These are phyloP conservation scores for Candida arabinofermentans DNA, from an alignment of 805 yeast genomes.

Conservation along the genomic window DNA sequence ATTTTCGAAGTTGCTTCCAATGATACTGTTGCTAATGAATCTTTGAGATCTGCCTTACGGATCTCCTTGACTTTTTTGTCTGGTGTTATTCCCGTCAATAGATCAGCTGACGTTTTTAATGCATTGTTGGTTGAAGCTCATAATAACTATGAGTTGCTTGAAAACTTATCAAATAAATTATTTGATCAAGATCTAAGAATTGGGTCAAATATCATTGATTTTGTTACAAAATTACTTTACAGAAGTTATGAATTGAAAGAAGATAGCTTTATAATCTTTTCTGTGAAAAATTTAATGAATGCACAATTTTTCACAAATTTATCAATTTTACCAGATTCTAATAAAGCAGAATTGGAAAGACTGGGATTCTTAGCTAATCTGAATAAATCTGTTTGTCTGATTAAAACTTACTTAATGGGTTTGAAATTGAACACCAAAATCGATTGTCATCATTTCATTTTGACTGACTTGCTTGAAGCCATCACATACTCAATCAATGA, in stretches of 20 bases:
- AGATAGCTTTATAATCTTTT: slow-evolving; percentile 36
- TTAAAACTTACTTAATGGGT: slow-evolving; percentile 34
- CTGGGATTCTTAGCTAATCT: slow-evolving; percentile 12
- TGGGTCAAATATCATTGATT: slow-evolving; percentile 39
- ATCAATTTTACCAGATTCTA: slow-evolving; percentile 37
- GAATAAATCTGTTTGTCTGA: slow-evolving; percentile 28
- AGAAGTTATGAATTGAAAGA: slow-evolving; percentile 40
- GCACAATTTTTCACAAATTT: slow-evolving; percentile 43
- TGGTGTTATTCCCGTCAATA: slow-evolving; percentile 39
- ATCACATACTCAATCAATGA: slow-evolving; percentile 37
- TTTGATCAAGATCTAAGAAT: slow-evolving; percentile 42
- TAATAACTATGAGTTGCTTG: slow-evolving; percentile 37
- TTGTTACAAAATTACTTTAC: slow-evolving; percentile 41
- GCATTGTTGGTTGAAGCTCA: slow-evolving; percentile 26
- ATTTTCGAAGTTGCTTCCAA: slow-evolving; percentile 21
- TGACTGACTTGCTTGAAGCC: slow-evolving; percentile 36
- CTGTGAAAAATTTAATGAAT: slow-evolving; percentile 44
- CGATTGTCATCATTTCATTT: slow-evolving; percentile 37
- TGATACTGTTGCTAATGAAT: slow-evolving; percentile 19
- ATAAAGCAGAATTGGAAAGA: slow-evolving; percentile 13
- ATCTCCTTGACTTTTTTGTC: slow-evolving; percentile 37
- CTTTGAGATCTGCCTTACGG: slow-evolving; percentile 22
- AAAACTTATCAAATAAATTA: slow-evolving; percentile 39
- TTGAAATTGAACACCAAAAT: slow-evolving; percentile 36
- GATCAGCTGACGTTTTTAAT: slow-evolving; percentile 26